phyloP scores from a whole-genome alignment of 176 grass and related monocot species.

The Carex myosuroides region DNA sequence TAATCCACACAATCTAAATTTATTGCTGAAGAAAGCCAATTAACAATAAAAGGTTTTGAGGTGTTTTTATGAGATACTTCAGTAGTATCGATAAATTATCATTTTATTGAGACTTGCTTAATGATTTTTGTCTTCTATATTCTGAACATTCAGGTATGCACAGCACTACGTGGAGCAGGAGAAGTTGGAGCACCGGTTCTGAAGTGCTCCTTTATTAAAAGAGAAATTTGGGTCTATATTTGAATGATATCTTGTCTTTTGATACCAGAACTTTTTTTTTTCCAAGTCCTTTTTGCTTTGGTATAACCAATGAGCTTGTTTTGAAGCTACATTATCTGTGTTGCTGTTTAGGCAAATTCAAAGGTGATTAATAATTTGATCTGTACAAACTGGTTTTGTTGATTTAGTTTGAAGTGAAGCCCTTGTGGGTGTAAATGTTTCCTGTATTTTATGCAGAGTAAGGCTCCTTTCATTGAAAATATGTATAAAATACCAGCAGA shows the following conservation, averaged over 20 bases:
- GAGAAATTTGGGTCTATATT: background rate
- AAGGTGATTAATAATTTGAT: constrained; percentile 15
- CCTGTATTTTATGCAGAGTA: background rate
- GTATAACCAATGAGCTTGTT: constrained; percentile 19
- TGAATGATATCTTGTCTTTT: constrained; percentile 1
- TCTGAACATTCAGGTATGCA: constrained; percentile 48
- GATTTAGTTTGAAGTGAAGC: constrained; percentile 2
- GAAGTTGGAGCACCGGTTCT: constrained; percentile 85
- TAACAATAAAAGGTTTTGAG: background rate
- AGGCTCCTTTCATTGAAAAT: background rate
- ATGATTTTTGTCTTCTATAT: background rate
- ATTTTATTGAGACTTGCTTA: background rate
- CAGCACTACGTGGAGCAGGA: constrained; percentile 89
- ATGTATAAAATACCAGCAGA: background rate
- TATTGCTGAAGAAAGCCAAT: background rate
- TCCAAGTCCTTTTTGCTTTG: background rate
- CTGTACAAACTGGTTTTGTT: constrained; percentile 17
- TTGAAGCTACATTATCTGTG: background rate
- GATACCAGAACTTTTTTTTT: background rate
- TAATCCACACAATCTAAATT: background rate
- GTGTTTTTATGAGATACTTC: background rate
- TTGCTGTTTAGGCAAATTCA: constrained; percentile 4
- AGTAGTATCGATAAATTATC: background rate
- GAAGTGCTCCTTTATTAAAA: constrained; percentile 9
- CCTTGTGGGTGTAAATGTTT: background rate